These are phyloP conservation scores for Lantana camara DNA, from an alignment of 257 asterid genomes.

Conservation along the genomic window DNA sequence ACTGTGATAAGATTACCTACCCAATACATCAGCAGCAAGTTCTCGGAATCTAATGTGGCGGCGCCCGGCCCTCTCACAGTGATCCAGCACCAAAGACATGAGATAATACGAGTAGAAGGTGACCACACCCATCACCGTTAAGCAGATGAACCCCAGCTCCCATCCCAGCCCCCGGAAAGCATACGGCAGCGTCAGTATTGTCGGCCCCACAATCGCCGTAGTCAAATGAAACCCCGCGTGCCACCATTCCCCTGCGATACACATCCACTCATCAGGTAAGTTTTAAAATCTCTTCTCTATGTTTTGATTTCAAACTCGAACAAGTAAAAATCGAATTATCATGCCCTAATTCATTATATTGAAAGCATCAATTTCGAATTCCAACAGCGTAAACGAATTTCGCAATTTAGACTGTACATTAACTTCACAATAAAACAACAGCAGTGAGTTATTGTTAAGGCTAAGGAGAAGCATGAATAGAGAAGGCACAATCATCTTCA, in stretches of 20 bases:
- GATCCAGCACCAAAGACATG: constrained; percentile 91
- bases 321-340: too few relatives aligned
- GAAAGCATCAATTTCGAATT: neutral
- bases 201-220: constrained; percentile 97
- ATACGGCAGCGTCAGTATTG: constrained; percentile 81
- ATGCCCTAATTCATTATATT: constrained; percentile 15
- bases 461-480: too few relatives aligned
- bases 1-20: constrained; percentile 28
- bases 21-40: constrained; percentile 93
- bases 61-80: constrained; percentile 92
- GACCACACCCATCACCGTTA: constrained; percentile 83
- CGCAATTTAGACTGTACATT: neutral
- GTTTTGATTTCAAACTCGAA: neutral
- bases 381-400: neutral
- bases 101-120: constrained; percentile 89
- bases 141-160: constrained; percentile 68
- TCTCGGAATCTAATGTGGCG: constrained; percentile 97
- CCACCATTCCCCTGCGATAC: constrained; percentile 80
- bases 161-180: constrained; percentile 94
- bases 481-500: neutral
- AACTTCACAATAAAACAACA: neutral
- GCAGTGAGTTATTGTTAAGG: neutral
- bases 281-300: neutral
- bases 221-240: constrained; percentile 94
- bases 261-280: neutral